Evolutionary conservation across 768 basidiomycete species (phyloP), one percentile per base, ranked within the genome.

Genomic region (Amanita muscaria): DNA sequence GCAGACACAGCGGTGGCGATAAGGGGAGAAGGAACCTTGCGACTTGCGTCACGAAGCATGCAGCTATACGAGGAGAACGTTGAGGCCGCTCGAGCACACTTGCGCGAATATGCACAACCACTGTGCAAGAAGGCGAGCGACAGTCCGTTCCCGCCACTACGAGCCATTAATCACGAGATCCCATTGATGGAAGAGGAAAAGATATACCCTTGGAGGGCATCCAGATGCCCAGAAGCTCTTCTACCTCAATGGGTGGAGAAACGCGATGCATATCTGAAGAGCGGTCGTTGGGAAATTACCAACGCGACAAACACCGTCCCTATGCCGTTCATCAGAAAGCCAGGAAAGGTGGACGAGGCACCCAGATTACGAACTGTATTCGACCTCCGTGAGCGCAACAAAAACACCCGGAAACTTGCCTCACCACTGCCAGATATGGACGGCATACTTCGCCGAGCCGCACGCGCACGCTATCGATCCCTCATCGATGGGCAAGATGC

Each of bases 401-500:
- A 57, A 0, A 73, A 74, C 44, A 73, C 65, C 0, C 10, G 49
- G 1, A 64, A 68, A 38, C 46, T 66, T 34, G 53, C 62, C 0
- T 66, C 65, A 0, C 72, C 69, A 0, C 43, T 73, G 0, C 69
- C 70, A 0, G 67, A 73, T 42, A 59, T 63, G 11, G 67, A 72
- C 11, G 57, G 56, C 1, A 69, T 74, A 0, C 39, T 60, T 3
- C 29, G 56, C 7, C 53, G 64, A 11, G 62, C 66, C 0, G 64
- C 66, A 0, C n/a, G 52, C 0, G 51, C 53, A 0, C 47, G 39
- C 9, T 65, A 59, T 40, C 46, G 64, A 0, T 59, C 66, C 0
- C 55, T 60, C 4, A 55, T 74, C 4, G 68, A 74, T 47, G 48
- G 61, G 12, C 59, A 62, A 10, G 58, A 66, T 34, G 64, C 64